These are phyloP conservation scores for Citrus sp. DNA, from an alignment of 345 rosid species.

Conservation along the genomic window DNA sequence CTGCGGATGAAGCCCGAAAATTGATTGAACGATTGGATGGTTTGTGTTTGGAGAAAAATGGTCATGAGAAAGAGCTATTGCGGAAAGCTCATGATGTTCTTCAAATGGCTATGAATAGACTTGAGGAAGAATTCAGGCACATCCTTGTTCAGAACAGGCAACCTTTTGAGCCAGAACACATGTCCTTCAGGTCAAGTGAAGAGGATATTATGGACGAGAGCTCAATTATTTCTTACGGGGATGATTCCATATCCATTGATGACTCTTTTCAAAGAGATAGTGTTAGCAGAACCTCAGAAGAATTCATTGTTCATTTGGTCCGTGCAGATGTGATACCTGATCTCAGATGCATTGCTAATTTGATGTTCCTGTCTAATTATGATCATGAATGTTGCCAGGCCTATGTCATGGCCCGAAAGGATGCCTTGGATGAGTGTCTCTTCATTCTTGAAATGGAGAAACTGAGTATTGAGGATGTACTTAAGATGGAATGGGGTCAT, in stretches of 20 bases:
- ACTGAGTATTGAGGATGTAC: constrained; percentile 79
- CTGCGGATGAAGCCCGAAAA: constrained; percentile 48
- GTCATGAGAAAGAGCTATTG: constrained; percentile 36
- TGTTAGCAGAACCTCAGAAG: constrained; percentile 53
- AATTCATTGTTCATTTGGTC: constrained; percentile 61
- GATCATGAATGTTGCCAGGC: constrained; percentile 76
- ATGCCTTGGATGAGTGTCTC: constrained; percentile 77
- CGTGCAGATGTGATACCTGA: constrained; percentile 58
- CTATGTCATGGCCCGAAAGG: constrained; percentile 56
- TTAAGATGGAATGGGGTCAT: constrained; percentile 73
- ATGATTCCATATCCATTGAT: constrained; percentile 62
- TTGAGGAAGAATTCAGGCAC: constrained; percentile 80
- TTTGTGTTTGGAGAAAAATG: constrained; percentile 21
- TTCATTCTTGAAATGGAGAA: constrained; percentile 72
- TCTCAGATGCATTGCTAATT: constrained; percentile 61
- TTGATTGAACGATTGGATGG: constrained; percentile 56
- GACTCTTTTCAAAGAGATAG: constrained; percentile 51
- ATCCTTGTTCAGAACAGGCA: constrained; percentile 62
- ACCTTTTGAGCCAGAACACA: constrained; percentile 63
- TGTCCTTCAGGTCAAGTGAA: constrained; percentile 67
- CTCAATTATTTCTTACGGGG: constrained; percentile 52
- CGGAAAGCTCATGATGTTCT: constrained; percentile 72
- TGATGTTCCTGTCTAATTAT: constrained; percentile 66
- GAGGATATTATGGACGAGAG: constrained; percentile 51
- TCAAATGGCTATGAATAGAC: constrained; percentile 81